These are phyloP conservation scores for Seminavis robusta DNA, from an alignment of 108 stramenopile species.

Conservation along the genomic window DNA sequence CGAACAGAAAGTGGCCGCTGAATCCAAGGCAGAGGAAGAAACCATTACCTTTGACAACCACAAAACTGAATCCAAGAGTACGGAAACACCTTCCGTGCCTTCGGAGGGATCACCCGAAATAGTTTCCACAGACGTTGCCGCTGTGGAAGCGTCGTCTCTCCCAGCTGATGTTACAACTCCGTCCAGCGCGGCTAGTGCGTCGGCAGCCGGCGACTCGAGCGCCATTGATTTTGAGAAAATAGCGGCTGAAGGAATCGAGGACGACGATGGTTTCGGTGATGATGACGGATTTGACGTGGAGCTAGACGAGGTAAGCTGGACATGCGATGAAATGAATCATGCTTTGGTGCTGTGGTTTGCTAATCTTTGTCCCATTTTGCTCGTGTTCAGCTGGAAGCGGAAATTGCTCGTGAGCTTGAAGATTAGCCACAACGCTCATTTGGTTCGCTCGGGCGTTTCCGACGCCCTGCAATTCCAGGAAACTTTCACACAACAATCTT, in stretches of 20 bases:
- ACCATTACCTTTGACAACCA: constrained; percentile 16
- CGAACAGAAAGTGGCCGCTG: too few relatives aligned
- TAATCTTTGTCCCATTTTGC: constrained; percentile 27
- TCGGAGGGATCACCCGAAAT: not conserved
- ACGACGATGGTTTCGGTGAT: constrained; percentile 32
- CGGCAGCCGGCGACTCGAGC: constrained; percentile 6
- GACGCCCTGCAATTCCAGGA: too few relatives aligned
- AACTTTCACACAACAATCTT: too few relatives aligned
- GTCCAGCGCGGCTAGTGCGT: constrained; percentile 1
- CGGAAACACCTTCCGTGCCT: not conserved
- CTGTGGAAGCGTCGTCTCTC: constrained; percentile 9
- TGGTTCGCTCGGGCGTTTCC: too few relatives aligned
- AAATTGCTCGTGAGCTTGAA: constrained; percentile 79
- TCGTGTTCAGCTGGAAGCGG: constrained; percentile 83
- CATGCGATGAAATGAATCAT: not conserved
- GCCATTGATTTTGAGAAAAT: constrained; percentile 36
- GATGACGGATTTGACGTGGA: too few relatives aligned
- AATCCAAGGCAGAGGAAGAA: constrained; percentile 8
- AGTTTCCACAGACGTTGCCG: not conserved
- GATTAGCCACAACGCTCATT: too few relatives aligned
- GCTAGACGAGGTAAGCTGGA: too few relatives aligned
- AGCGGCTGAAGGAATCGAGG: constrained; percentile 43
- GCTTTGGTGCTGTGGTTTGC: not conserved
- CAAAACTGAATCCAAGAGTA: not conserved
- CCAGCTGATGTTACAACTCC: constrained; percentile 5